These are phyloP conservation scores for Wallemia mellicola DNA, from an alignment of 1,284 basidiomycete species.

Conservation along the genomic window DNA sequence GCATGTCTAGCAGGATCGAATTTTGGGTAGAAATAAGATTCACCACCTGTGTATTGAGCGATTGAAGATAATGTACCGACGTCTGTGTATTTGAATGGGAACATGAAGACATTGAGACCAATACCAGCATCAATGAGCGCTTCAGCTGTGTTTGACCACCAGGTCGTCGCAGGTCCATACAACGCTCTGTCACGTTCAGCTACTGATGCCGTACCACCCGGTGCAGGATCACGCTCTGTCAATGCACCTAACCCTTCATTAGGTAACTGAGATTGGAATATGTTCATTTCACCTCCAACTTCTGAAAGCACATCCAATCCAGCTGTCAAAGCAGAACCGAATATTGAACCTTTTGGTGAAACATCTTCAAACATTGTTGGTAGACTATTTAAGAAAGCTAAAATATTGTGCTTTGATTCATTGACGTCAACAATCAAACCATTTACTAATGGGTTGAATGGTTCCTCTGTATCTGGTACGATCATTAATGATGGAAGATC, in stretches of 20 bases:
- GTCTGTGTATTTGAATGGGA: constrained; percentile 55
- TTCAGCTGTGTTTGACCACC: constrained; percentile 56
- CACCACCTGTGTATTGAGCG: constrained; percentile 57
- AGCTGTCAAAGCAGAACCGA: constrained; percentile 49
- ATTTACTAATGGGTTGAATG: constrained; percentile 48
- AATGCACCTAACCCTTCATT: constrained; percentile 44
- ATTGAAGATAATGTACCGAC: constrained; percentile 58
- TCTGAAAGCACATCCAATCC: constrained; percentile 19
- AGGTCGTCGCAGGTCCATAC: constrained; percentile 39
- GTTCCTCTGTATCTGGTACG: constrained; percentile 63
- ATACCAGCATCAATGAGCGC: constrained; percentile 70
- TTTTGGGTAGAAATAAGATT: constrained; percentile 70
- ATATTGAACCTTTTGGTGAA: constrained; percentile 26
- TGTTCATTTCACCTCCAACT: constrained; percentile 66
- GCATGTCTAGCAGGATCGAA: constrained; percentile 47
- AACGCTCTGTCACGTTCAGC: constrained; percentile 65
- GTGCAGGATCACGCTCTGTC: constrained; percentile 14
- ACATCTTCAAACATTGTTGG: constrained; percentile 32
- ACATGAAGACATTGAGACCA: constrained; percentile 67
- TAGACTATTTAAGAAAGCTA: constrained; percentile 25
- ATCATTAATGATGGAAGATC: constrained; percentile 46
- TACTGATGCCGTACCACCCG: constrained; percentile 40
- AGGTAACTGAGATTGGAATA: constrained; percentile 53
- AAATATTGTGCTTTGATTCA: neutral
- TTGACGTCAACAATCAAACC: constrained; percentile 52